Conservation (phyloP, 2,329 filamentous ascomycete species). For the Trichoderma sp. region DNA sequence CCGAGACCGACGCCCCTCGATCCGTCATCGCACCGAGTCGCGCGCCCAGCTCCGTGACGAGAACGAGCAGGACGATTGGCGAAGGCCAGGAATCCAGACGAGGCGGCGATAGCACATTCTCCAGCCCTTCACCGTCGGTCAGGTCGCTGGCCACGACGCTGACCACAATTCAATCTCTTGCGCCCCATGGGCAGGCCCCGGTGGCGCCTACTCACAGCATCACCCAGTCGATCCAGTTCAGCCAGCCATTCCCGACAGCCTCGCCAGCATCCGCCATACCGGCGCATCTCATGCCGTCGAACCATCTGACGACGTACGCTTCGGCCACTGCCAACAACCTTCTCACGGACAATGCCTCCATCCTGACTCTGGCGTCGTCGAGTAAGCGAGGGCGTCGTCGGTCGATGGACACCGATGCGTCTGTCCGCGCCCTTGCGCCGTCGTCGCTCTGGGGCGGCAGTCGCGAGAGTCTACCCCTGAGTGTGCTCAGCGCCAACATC, state of each 20-base stretch:
- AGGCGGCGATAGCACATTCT: constrained; percentile 76
- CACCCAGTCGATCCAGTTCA: constrained; percentile 61
- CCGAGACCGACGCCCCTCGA: constrained; percentile 73
- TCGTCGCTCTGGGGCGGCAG: constrained; percentile 81
- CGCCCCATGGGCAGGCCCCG: constrained; percentile 42
- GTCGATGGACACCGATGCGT: constrained; percentile 84
- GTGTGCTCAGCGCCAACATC: constrained; percentile 73
- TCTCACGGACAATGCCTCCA: constrained; percentile 82
- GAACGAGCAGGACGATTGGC: constrained; percentile 71
- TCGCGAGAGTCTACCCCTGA: constrained; percentile 76
- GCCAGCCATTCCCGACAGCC: constrained; percentile 64
- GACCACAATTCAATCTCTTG: constrained; percentile 75
- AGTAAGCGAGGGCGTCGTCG: constrained; percentile 76
- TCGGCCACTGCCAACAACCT: constrained; percentile 81
- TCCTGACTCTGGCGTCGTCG: constrained; percentile 80
- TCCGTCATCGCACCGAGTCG: constrained; percentile 80
- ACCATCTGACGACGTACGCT: constrained; percentile 70
- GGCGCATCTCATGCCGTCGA: constrained; percentile 62
- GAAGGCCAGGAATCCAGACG: constrained; percentile 68
- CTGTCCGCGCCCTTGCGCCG: constrained; percentile 79
- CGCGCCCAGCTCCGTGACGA: constrained; percentile 64
- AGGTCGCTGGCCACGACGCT: constrained; percentile 80
- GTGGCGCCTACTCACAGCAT: constrained; percentile 43
- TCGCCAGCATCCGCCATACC: constrained; percentile 74
- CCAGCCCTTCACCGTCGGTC: constrained; percentile 78